phyloP scores from a whole-genome alignment of 768 basidiomycete genomes.

The Hydnomerulius pinastri region DNA sequence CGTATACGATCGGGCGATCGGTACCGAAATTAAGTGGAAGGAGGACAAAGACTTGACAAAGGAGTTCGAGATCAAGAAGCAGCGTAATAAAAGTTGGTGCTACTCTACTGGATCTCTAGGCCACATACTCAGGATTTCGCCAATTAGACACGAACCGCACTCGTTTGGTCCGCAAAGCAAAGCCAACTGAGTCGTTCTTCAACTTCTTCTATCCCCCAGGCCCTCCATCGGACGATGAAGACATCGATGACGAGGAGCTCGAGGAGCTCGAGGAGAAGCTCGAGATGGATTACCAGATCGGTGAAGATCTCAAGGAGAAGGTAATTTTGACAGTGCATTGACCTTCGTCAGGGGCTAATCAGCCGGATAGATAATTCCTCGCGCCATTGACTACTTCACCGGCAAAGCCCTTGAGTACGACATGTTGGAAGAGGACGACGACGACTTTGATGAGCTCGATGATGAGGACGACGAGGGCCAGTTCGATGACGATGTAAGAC shows the following conservation, averaged over 20 bases:
- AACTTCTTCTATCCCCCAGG: constrained; percentile 92
- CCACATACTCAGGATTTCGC: constrained; percentile 2
- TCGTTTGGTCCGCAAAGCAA: constrained; percentile 81
- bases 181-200: constrained; percentile 96
- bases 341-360: not conserved
- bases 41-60: constrained; percentile 98
- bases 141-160: constrained; percentile 78
- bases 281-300: constrained; percentile 97
- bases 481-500: constrained; percentile 61
- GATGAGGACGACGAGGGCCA: constrained; percentile 51
- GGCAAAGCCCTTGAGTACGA: constrained; percentile 93
- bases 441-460: constrained; percentile 61
- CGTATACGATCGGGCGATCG: constrained; percentile 92
- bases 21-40: constrained; percentile 94
- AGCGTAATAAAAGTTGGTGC: constrained; percentile 91
- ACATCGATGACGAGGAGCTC: constrained; percentile 81
- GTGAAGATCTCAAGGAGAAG: constrained; percentile 97
- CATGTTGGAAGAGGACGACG: constrained; percentile 51
- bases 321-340: constrained; percentile 38
- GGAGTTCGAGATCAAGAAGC: constrained; percentile 98
- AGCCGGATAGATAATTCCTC: constrained; percentile 76
- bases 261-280: constrained; percentile 92
- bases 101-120: not conserved
- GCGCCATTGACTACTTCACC: constrained; percentile 96
- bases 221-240: constrained; percentile 69